phyloP scores from a whole-genome alignment of 306 rosid genomes.

The Vigna nakashimae region DNA sequence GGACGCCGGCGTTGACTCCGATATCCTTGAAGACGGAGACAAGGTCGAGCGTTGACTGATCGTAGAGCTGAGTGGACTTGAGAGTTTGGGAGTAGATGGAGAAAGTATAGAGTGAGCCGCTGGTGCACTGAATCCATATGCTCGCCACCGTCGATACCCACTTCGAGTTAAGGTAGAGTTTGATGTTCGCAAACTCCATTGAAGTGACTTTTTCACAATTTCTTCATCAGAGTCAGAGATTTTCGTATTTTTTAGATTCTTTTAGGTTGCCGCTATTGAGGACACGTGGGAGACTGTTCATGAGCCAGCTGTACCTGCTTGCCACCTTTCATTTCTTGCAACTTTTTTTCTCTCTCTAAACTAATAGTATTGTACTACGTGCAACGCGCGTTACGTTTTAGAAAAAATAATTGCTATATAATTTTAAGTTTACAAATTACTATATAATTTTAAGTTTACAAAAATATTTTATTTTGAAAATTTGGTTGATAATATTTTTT shows the following conservation, averaged over 20 bases:
- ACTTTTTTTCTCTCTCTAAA: too few relatives aligned
- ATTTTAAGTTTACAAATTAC: too few relatives aligned
- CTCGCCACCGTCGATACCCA: conserved; percentile 79
- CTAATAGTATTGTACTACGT: too few relatives aligned
- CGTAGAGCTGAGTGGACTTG: conserved; percentile 74
- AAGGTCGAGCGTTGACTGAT: conserved; percentile 85
- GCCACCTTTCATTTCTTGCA: too few relatives aligned
- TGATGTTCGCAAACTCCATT: conserved; percentile 5
- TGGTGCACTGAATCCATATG: conserved; percentile 83
- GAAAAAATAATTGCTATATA: too few relatives aligned
- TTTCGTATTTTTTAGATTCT: background rate
- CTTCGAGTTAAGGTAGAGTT: conserved; percentile 40
- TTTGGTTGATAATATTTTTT: too few relatives aligned
- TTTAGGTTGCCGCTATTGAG: background rate
- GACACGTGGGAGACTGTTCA: conserved; percentile 2
- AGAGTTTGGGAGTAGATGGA: conserved; percentile 76
- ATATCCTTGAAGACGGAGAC: conserved; percentile 86
- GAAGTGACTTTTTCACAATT: background rate
- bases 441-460: too few relatives aligned
- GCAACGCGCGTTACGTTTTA: too few relatives aligned
- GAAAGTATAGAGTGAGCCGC: conserved; percentile 84
- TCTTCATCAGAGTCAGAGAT: background rate
- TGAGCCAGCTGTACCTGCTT: too few relatives aligned
- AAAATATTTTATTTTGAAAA: too few relatives aligned
- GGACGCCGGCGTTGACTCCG: conserved; percentile 73